Conservation (phyloP, 2,329 filamentous ascomycete genomes). For the Purpureocillium lavendulum region DNA sequence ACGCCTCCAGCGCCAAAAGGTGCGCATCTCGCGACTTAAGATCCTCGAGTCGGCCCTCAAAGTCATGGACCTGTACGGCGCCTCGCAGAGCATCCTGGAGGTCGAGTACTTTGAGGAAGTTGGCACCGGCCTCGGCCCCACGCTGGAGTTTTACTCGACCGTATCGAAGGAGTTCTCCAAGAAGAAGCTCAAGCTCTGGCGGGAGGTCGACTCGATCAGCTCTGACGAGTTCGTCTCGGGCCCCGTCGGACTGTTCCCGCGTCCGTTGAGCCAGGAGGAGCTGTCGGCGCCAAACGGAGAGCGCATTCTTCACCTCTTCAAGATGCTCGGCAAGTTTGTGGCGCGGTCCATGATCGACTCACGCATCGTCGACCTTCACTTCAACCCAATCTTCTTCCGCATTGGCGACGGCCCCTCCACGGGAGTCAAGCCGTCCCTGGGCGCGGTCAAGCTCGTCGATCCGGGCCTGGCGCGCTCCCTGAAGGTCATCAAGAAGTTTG, state of each 20-base stretch:
- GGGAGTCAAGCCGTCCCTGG: conserved; percentile 71
- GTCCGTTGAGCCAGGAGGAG: conserved; percentile 77
- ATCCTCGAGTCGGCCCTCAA: conserved; percentile 96
- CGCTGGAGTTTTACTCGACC: conserved; percentile 94
- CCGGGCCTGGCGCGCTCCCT: conserved; percentile 77
- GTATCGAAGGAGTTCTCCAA: conserved; percentile 96
- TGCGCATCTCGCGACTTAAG: conserved; percentile 90
- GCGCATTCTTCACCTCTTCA: conserved; percentile 81
- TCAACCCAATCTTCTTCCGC: conserved; percentile 97
- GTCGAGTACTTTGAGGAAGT: conserved; percentile 99
- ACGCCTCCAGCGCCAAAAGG: conserved; percentile 88
- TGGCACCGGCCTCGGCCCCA: conserved; percentile 89
- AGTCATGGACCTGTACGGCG: conserved; percentile 97
- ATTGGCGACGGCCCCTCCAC: conserved; percentile 61
- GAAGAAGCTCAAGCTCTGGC: conserved; percentile 95
- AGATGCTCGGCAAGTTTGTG: conserved; percentile 91
- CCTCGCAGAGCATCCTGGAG: conserved; percentile 91
- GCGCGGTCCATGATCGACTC: conserved; percentile 98
- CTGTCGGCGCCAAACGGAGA: conserved; percentile 69
- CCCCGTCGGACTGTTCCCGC: conserved; percentile 79
- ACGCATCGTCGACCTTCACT: conserved; percentile 92
- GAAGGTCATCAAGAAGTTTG: conserved; percentile 80
- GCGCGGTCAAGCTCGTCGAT: conserved; percentile 84
- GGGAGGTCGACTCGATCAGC: conserved; percentile 72
- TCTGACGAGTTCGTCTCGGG: conserved; percentile 78